Conservation (phyloP, 257 asterid species). For the Cynanchum wilfordii region DNA sequence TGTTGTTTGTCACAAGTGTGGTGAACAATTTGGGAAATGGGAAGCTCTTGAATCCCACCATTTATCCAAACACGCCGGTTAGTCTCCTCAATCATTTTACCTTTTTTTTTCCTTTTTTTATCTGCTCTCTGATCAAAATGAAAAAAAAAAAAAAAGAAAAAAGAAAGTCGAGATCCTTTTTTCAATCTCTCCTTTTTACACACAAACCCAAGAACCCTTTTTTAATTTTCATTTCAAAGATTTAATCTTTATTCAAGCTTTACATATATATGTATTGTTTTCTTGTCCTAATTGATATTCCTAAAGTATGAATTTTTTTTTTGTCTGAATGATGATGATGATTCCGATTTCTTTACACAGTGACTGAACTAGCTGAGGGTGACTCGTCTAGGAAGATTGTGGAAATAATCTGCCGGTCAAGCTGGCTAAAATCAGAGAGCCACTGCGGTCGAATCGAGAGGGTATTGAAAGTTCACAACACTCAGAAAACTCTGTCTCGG, state of each 20-base stretch:
- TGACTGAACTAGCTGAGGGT: slow-evolving; percentile 83
- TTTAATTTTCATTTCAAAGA: background rate
- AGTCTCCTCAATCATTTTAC: slow-evolving; percentile 1
- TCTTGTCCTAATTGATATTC: background rate
- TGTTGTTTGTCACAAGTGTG: slow-evolving; percentile 67
- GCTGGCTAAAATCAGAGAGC: slow-evolving; percentile 59
- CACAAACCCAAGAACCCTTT: background rate
- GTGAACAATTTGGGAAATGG: slow-evolving; percentile 77
- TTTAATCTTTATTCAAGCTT: background rate
- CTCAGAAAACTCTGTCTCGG: slow-evolving; percentile 58
- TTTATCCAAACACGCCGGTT: slow-evolving; percentile 86
- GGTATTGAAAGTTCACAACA: slow-evolving; percentile 70
- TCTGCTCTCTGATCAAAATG: background rate
- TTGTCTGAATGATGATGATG: background rate
- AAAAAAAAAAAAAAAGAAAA: too few relatives aligned
- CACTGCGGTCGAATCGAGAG: slow-evolving; percentile 55
- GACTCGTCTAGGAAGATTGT: slow-evolving; percentile 89
- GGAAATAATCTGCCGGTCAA: slow-evolving; percentile 78
- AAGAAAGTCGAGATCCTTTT: background rate
- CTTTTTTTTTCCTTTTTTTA: background rate
- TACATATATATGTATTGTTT: too few relatives aligned
- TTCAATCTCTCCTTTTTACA: background rate
- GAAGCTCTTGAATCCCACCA: slow-evolving; percentile 85
- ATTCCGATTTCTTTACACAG: slow-evolving; percentile 24
- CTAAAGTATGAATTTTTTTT: too few relatives aligned